These are phyloP conservation scores for Mariannaea sp. DNA, from an alignment of 2,329 filamentous ascomycete species.

Conservation along the genomic window DNA sequence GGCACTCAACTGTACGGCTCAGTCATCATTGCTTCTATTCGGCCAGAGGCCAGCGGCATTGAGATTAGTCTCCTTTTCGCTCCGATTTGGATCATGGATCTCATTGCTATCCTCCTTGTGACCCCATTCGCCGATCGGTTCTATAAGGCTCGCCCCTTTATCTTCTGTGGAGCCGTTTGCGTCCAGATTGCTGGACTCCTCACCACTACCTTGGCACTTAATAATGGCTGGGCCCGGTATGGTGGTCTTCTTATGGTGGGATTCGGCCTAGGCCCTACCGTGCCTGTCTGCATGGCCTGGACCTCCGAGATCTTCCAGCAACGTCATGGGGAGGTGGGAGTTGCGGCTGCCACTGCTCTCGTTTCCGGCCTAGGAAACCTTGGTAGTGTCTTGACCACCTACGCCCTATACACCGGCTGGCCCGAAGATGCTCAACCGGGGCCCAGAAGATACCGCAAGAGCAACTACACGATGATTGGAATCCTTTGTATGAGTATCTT, in stretches of 20 bases:
- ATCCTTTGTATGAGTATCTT: constrained; percentile 80
- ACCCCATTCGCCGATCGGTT: constrained; percentile 89
- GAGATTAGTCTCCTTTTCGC: constrained; percentile 83
- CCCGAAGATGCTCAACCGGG: constrained; percentile 72
- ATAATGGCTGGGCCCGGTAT: constrained; percentile 80
- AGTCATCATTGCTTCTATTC: constrained; percentile 81
- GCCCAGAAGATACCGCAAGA: constrained; percentile 74
- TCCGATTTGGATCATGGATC: constrained; percentile 93
- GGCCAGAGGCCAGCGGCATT: constrained; percentile 72
- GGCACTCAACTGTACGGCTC: constrained; percentile 87
- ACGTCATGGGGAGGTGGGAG: constrained; percentile 87
- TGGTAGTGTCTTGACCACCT: constrained; percentile 84
- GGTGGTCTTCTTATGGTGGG: constrained; percentile 88
- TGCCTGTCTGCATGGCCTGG: constrained; percentile 95
- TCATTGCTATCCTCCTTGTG: constrained; percentile 82
- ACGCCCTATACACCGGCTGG: constrained; percentile 89
- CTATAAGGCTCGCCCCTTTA: constrained; percentile 76
- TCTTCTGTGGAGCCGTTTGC: constrained; percentile 77
- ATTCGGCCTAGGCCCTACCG: constrained; percentile 87
- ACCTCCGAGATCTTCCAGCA: constrained; percentile 88
- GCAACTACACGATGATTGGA: constrained; percentile 86
- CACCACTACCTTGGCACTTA: constrained; percentile 73
- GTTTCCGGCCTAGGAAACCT: constrained; percentile 88
- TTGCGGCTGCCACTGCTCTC: constrained; percentile 82
- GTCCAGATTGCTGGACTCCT: constrained; percentile 84